Conservation (phyloP, 495 filamentous ascomycete species). For the Penicillium argentinense region DNA sequence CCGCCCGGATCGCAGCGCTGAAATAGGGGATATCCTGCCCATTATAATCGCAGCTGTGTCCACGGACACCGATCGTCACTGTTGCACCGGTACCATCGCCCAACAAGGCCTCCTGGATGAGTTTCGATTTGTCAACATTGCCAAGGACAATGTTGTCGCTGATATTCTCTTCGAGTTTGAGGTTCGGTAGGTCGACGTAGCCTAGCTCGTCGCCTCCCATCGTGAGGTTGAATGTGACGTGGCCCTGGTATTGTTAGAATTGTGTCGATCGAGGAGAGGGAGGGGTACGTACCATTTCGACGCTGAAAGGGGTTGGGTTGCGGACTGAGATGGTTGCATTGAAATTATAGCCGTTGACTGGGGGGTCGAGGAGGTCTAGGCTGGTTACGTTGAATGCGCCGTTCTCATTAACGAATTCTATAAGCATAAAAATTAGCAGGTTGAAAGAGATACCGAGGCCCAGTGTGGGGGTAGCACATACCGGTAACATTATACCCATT, state of each 20-base stretch:
- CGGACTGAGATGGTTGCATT: constrained; percentile 29
- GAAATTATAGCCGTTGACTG: constrained; percentile 29
- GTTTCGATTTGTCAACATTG: constrained; percentile 17
- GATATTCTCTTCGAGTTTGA: constrained; percentile 17
- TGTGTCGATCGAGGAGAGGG: too few species aligned
- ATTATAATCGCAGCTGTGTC: constrained; percentile 28
- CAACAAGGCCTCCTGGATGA: constrained; percentile 21
- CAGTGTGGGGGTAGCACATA: constrained; percentile 5
- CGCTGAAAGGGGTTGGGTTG: constrained; percentile 24
- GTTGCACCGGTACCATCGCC: constrained; percentile 13
- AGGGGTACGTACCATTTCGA: constrained; percentile 25
- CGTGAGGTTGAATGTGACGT: constrained; percentile 30
- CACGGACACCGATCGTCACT: constrained; percentile 27
- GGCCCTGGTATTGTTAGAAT: too few species aligned
- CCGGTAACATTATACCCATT: constrained; percentile 27
- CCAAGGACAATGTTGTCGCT: constrained; percentile 20
- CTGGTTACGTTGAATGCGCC: constrained; percentile 29
- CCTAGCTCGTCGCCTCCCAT: constrained; percentile 20
- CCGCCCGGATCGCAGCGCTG: constrained; percentile 27
- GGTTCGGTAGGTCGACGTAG: constrained; percentile 28
- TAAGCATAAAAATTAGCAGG: neutral
- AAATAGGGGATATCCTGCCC: constrained; percentile 33
- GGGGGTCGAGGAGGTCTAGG: constrained; percentile 18
- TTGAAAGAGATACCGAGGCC: neutral
- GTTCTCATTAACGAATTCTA: constrained; percentile 25